A percentile compares a stretch with the other conserved stretches of the same genome.
These are phyloP conservation scores for Andalucia godoyi DNA, from an alignment of 78 protist genomes.

Conservation along the genomic window DNA sequence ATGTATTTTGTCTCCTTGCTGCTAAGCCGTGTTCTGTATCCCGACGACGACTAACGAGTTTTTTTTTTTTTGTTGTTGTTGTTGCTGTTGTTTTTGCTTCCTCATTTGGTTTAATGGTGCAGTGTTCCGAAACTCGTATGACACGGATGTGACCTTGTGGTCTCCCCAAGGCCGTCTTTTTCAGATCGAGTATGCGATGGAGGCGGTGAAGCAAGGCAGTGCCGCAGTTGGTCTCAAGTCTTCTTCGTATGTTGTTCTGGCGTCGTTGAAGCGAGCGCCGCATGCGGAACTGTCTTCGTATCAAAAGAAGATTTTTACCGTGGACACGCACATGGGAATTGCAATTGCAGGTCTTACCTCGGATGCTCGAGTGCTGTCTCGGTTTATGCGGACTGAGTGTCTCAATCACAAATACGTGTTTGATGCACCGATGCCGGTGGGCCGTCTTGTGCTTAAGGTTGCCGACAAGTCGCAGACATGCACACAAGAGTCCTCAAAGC, in stretches of 20 bases:
- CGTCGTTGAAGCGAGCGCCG: slow-evolving; percentile 62
- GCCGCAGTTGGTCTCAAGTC: slow-evolving; percentile 72
- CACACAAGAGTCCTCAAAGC: slow-evolving; percentile 67
- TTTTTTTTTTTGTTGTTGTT: no score
- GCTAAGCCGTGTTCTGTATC: no score
- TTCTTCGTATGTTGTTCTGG: slow-evolving; percentile 63
- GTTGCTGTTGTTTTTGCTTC: no score
- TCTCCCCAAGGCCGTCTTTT: slow-evolving; percentile 82
- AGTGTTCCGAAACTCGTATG: slow-evolving; percentile 70
- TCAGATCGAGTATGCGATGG: slow-evolving; percentile 96
- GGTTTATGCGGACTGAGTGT: slow-evolving; percentile 76
- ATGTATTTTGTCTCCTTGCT: no score
- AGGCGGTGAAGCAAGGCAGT: slow-evolving; percentile 93
- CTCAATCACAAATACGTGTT: slow-evolving; percentile 63
- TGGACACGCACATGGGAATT: slow-evolving; percentile 88
- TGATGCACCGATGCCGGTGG: slow-evolving; percentile 58
- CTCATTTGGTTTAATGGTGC: no score
- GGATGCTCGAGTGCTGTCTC: slow-evolving; percentile 61
- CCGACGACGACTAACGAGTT: no score
- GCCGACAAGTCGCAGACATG: slow-evolving; percentile 59
- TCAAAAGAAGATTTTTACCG: slow-evolving; percentile 71
- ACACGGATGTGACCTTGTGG: slow-evolving; percentile 78
- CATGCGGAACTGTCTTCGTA: slow-evolving; percentile 74
- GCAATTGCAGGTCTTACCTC: slow-evolving; percentile 85
- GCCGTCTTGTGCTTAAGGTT: slow-evolving; percentile 45